These are phyloP conservation scores for Lachancea sp. DNA, from an alignment of 805 yeast genomes.

Conservation along the genomic window DNA sequence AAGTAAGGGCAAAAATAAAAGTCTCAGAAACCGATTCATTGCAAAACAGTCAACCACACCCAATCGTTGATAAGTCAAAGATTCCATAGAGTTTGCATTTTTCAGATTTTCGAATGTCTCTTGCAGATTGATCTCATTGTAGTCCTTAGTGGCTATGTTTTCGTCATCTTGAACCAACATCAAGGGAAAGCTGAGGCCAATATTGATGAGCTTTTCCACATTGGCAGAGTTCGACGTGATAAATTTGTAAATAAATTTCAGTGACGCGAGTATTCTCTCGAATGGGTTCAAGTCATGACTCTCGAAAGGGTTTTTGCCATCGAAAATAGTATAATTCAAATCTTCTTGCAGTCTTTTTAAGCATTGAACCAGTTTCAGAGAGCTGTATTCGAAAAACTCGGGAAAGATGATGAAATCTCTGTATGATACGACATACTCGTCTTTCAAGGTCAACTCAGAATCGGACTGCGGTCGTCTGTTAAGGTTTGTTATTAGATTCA, in stretches of 20 bases:
- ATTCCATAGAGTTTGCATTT: conserved; percentile 5
- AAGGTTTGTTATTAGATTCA: conserved; percentile 19
- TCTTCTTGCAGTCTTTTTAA: conserved; percentile 9
- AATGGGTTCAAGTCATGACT: not conserved
- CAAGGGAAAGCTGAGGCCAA: conserved; percentile 22
- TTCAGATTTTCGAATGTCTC: conserved; percentile 8
- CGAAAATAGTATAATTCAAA: conserved; percentile 3
- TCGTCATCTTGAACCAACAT: conserved; percentile 4
- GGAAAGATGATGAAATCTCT: conserved; percentile 31
- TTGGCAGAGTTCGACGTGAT: conserved; percentile 13
- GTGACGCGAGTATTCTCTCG: conserved; percentile 1
- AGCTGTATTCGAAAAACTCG: conserved; percentile 25
- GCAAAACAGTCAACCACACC: conserved; percentile 5
- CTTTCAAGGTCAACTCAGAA: conserved; percentile 24
- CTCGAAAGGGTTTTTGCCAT: conserved; percentile 1
- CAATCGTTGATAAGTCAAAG: not conserved
- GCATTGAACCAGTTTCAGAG: conserved; percentile 13
- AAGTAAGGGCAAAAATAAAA: conserved; percentile 15
- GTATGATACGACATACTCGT: conserved; percentile 28
- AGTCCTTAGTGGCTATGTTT: conserved; percentile 14
- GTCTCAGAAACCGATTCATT: conserved; percentile 6
- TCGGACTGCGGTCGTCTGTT: conserved; percentile 9
- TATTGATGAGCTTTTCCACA: conserved; percentile 17
- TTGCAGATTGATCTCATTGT: conserved; percentile 12
- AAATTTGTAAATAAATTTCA: conserved; percentile 11